Evolutionary conservation across 106 monocot genomes (phyloP).

Genomic region (Dioscorea dumetorum): DNA sequence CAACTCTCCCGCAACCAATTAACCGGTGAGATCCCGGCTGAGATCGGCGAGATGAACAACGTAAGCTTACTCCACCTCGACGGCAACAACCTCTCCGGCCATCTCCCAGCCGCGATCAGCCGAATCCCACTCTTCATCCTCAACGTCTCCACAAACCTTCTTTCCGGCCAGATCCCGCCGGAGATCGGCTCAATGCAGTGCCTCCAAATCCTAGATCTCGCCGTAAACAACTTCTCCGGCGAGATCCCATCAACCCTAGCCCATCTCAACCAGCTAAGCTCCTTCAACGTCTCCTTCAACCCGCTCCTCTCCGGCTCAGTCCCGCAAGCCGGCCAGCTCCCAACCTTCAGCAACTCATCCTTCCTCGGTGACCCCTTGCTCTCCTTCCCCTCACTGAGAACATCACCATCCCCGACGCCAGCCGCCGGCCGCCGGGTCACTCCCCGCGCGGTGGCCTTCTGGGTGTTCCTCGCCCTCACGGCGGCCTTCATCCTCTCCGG

Average conservation of each 20-base stretch:
- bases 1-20: constrained; percentile 56
- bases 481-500: constrained; percentile 19
- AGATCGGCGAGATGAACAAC: constrained; percentile 40
- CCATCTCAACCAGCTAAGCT: constrained; percentile 30
- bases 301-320: constrained; percentile 42
- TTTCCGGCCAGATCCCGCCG: constrained; percentile 56
- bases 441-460: constrained; percentile 18
- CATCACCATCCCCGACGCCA: no score
- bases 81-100: constrained; percentile 39
- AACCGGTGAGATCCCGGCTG: constrained; percentile 52
- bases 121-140: constrained; percentile 42
- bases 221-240: constrained; percentile 74
- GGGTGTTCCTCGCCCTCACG: constrained; percentile 32
- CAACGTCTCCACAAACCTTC: constrained; percentile 45
- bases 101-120: constrained; percentile 32
- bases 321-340: constrained; percentile 41
- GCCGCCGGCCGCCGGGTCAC: neutral
- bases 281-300: constrained; percentile 80
- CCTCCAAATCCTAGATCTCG: constrained; percentile 49
- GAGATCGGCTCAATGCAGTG: constrained; percentile 42
- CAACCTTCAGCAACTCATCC: constrained; percentile 49
- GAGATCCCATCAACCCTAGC: constrained; percentile 41
- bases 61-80: constrained; percentile 57
- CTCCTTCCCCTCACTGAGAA: neutral
- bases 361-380: constrained; percentile 77